Conservation (phyloP, 495 filamentous ascomycete species). For the Neurospora pannonica region DNA sequence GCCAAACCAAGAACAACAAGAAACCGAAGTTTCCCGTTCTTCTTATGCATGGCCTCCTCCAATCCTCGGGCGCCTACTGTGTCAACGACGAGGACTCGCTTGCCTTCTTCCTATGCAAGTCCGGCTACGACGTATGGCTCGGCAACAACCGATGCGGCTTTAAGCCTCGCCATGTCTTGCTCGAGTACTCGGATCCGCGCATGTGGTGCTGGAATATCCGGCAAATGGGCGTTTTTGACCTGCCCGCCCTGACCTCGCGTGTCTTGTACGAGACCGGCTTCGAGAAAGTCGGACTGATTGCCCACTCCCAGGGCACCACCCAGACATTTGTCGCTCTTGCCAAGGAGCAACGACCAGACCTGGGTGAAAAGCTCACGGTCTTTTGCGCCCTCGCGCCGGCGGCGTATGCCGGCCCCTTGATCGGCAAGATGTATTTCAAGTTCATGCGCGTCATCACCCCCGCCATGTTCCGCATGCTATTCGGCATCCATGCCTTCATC, state of each 20-base stretch:
- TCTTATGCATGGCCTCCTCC: slow-evolving; percentile 79
- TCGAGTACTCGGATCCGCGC: slow-evolving; percentile 67
- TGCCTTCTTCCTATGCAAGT: slow-evolving; percentile 86
- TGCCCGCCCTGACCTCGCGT: slow-evolving; percentile 78
- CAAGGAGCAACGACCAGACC: slow-evolving; percentile 83
- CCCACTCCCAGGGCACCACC: slow-evolving; percentile 88
- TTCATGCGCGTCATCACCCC: slow-evolving; percentile 81
- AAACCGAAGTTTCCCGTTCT: slow-evolving; percentile 78
- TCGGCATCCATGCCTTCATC: slow-evolving; percentile 93
- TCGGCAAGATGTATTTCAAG: slow-evolving; percentile 82
- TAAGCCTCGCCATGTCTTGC: slow-evolving; percentile 59
- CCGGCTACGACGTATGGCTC: slow-evolving; percentile 93
- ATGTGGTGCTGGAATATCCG: slow-evolving; percentile 98
- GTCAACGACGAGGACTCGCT: slow-evolving; percentile 83
- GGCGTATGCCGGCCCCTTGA: slow-evolving; percentile 79
- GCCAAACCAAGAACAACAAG: slow-evolving; percentile 20
- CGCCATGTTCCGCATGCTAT: slow-evolving; percentile 65
- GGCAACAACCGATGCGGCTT: slow-evolving; percentile 93
- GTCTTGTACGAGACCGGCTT: slow-evolving; percentile 80
- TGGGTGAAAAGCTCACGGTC: slow-evolving; percentile 76
- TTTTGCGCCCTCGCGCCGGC: slow-evolving; percentile 92
- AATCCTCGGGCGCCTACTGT: slow-evolving; percentile 82
- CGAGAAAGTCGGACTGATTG: slow-evolving; percentile 70
- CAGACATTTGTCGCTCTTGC: slow-evolving; percentile 83
- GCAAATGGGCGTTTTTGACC: slow-evolving; percentile 85